Conservation (phyloP, 225 moss, liverwort and hornwort genomes). For the Antitrichia curtipendula region DNA sequence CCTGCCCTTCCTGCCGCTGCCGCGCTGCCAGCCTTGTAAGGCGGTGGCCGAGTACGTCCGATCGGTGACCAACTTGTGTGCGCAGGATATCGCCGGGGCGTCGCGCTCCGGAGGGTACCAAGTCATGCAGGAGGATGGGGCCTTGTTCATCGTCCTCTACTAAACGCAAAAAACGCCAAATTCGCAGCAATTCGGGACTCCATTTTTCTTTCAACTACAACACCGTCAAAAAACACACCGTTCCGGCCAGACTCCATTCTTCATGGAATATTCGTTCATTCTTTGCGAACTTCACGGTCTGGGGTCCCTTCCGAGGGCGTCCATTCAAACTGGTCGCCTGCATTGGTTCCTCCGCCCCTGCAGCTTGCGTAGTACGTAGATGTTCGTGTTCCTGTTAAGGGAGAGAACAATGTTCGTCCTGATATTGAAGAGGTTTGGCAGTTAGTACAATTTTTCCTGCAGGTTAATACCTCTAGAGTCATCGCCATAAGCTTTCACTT, state of each 20-base stretch:
- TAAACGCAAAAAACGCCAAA: neutral
- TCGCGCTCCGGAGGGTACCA: conserved; percentile 6
- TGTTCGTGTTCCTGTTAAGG: neutral
- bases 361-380: neutral
- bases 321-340: neutral
- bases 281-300: neutral
- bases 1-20: neutral
- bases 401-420: neutral
- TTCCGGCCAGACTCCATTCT: neutral
- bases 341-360: neutral
- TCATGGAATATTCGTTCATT: neutral
- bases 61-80: conserved; percentile 9
- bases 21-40: conserved; percentile 3
- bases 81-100: neutral
- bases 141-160: neutral
- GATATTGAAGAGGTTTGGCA: neutral
- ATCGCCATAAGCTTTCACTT: neutral
- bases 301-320: neutral
- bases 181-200: neutral
- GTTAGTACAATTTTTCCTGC: neutral
- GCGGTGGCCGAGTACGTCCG: neutral
- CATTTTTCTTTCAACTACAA: neutral
- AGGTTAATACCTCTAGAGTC: neutral
- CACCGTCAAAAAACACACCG: too few species aligned
- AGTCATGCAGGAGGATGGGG: neutral